Conservation (phyloP, 83 land plant species). For the Isoetes engelmannii region DNA sequence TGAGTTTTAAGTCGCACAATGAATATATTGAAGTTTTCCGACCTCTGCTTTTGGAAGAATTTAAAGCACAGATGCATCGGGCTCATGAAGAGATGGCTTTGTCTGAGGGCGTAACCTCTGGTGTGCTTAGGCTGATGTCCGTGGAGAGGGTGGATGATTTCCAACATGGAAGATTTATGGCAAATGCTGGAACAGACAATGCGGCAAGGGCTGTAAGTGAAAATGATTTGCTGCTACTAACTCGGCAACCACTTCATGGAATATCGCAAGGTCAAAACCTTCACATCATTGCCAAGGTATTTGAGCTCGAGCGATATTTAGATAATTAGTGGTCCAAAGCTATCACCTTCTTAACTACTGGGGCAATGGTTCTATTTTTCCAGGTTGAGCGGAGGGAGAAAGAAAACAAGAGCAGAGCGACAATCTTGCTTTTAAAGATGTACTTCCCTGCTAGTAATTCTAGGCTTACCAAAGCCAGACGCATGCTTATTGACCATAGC, state of each 20-base stretch:
- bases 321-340: too few relatives aligned
- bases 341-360: too few relatives aligned
- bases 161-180: conserved; percentile 57
- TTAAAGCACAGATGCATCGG: conserved; percentile 71
- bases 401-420: conserved; percentile 51
- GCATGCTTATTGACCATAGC: conserved; percentile 56
- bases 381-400: conserved; percentile 87
- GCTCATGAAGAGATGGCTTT: conserved; percentile 51
- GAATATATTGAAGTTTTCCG: conserved; percentile 72
- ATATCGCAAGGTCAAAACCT: conserved; percentile 29
- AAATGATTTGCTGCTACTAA: conserved; percentile 80
- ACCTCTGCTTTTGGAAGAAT: conserved; percentile 91
- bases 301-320: background rate
- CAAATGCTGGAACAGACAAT: conserved; percentile 46
- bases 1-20: conserved; percentile 48
- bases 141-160: conserved; percentile 87
- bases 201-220: conserved; percentile 45
- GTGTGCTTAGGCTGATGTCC: conserved; percentile 57
- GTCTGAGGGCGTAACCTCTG: conserved; percentile 54
- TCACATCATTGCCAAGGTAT: conserved; percentile 89
- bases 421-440: conserved; percentile 46
- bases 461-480: conserved; percentile 58
- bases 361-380: background rate
- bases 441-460: conserved; percentile 49
- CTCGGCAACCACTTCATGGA: conserved; percentile 49